Evolutionary conservation across 805 yeast species (phyloP).

Genomic region (Wickerhamomyces mucosus): DNA sequence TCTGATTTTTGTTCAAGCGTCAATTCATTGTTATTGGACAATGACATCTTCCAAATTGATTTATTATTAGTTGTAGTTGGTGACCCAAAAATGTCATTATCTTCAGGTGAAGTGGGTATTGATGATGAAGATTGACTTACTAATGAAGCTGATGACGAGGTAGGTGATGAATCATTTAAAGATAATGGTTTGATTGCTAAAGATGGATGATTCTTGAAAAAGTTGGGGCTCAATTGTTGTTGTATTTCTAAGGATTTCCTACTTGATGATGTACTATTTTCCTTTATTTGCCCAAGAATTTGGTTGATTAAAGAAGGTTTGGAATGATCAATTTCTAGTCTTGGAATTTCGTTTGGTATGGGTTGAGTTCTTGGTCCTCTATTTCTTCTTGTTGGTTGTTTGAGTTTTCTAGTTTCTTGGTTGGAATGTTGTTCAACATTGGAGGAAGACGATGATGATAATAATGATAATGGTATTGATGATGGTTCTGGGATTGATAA

Average conservation of each 20-base stretch:
- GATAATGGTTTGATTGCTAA: slow-evolving; percentile 1
- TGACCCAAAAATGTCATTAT: neutral
- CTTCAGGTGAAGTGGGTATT: slow-evolving; percentile 6
- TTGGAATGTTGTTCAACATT: no score
- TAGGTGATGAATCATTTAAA: neutral
- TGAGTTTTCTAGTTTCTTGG: slow-evolving; percentile 8
- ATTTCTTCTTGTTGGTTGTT: slow-evolving; percentile 14
- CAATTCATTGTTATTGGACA: slow-evolving; percentile 4
- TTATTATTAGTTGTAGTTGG: slow-evolving; percentile 1
- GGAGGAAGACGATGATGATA: no score
- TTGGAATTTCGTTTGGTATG: neutral
- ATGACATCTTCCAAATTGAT: slow-evolving; percentile 6
- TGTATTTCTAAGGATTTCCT: neutral
- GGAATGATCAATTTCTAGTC: slow-evolving; percentile 1
- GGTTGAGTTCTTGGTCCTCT: neutral
- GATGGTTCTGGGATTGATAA: neutral
- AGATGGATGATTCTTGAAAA: neutral
- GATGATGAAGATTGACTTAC: slow-evolving; percentile 6
- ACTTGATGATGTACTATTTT: slow-evolving; percentile 2
- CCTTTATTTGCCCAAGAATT: slow-evolving; percentile 14
- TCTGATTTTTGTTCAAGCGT: slow-evolving; percentile 37
- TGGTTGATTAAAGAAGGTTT: slow-evolving; percentile 11
- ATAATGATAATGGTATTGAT: neutral
- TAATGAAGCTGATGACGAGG: slow-evolving; percentile 3
- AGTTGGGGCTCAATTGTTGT: neutral